Base-by-base conservation (phyloP, 495 filamentous ascomycete genomes). In the Parachaetomium inaequale region DNA sequence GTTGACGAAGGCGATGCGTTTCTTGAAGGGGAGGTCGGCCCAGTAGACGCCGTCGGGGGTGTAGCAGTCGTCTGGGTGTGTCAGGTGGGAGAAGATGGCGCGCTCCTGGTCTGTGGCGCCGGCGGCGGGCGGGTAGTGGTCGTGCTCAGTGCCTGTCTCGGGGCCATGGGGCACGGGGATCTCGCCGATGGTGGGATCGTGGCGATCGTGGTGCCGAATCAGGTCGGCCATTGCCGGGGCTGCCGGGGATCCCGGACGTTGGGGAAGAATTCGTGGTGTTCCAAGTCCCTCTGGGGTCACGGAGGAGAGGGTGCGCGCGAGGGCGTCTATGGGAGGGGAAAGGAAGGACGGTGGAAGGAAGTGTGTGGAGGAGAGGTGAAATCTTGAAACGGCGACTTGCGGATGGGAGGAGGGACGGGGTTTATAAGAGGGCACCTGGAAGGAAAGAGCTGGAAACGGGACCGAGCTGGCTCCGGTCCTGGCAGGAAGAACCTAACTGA, bases 1-100 rank as follows among this genome's bases (percentile, higher is more conserved):
- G 73, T 74, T 81, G 70, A 94, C 85, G 75, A 96, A 96, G 49
- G 78, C 75, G 64, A 90, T 67, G 65, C 87, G 85, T 75, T 90
- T 70, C 59, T 69, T 61, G 45, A 90, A 66, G 19, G 84, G 82
- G 50, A 96, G 74, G 74, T 96, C 92, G 12, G 91, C 92, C 91
- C 91, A 96, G 79, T 96, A 96, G 59, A 81, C 78, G 58, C 92
- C 92, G n/a, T 92, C 81, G 29, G 72, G 68, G 49, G 86, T 87
- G 73, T 93, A 96, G 69, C 82, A 87, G 75, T 96, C 92, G 64
- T 93, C 88, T 5, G 92, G 92, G 28, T 85, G 86, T 60, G 92
- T 86, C 42, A 93, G 73, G 32, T 84, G 79, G 64, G 85, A 78
- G 76, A 95, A 92, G 60, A 90, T 89, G 64, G 81, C 81, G 68